Conservation (phyloP, 1,284 basidiomycete species). For the Ustilago bromivora region DNA sequence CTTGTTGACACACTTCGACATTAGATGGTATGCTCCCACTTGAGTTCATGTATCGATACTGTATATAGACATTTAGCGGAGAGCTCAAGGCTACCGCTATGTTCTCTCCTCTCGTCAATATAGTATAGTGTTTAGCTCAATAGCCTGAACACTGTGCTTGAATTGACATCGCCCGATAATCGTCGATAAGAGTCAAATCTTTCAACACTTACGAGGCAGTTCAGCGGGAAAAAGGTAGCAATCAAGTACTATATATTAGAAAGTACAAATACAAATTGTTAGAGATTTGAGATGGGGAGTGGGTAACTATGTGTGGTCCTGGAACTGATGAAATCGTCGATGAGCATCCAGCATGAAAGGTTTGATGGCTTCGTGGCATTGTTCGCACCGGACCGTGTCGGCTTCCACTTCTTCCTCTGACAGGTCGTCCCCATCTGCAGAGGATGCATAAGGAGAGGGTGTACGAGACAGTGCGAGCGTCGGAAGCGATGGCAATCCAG, state of each 20-base stretch:
- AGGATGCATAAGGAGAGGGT: background rate
- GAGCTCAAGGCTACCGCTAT: too few species aligned
- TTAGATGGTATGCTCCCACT: too few species aligned
- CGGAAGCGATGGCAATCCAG: conserved; percentile 30
- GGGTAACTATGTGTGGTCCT: background rate
- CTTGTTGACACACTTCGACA: too few species aligned
- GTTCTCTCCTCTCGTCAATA: too few species aligned
- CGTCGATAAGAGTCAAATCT: too few species aligned
- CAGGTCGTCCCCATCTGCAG: background rate
- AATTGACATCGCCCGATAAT: too few species aligned
- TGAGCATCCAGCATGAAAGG: conserved; percentile 35
- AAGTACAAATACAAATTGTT: background rate
- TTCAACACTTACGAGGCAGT: too few species aligned
- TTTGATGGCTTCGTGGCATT: conserved; percentile 17
- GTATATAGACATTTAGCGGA: too few species aligned
- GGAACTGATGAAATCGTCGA: conserved; percentile 27
- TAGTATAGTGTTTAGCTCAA: too few species aligned
- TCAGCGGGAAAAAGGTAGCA: too few species aligned
- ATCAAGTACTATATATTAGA: background rate
- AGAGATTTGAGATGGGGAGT: background rate
- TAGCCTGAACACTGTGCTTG: too few species aligned
- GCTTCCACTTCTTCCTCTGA: conserved; percentile 2
- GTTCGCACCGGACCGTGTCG: conserved; percentile 13
- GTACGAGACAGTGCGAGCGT: background rate
- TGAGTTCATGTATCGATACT: too few species aligned